Evolutionary conservation across 2,329 filamentous ascomycete genomes (phyloP), one percentile per base, ranked within the genome.

Genomic region (Alternaria sp.): DNA sequence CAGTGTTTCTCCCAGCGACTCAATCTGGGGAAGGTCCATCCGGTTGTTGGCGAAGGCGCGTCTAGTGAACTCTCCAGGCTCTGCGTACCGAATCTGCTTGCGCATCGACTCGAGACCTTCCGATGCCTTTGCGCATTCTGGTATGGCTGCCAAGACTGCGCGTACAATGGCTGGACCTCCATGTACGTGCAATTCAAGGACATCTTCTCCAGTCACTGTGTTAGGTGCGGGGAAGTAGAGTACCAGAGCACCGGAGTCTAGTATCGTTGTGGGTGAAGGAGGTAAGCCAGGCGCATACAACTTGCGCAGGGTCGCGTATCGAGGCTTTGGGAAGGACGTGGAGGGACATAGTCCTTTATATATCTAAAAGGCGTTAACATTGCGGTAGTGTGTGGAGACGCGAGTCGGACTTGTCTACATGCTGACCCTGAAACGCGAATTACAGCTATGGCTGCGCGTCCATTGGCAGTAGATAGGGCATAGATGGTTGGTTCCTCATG

Each of bases 161-260:
- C 92, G 93, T 45, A 97, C 90, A 6, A 95, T 93, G 2, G 95
- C 95, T 3, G 89, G 86, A 0, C 95, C 94, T 28, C 95, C 95
- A 73, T 99, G 95, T n/a, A 97, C 86, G 72, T 99, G 95, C 5
- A 99, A 80, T 77, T 99, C 95, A 2, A 99, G 85, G 1, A 98
- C 85, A 74, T 97, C 93, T 76, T 98, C 94, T 30, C 95, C 95
- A 0, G 95, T 99, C 9, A 92, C 93, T 0, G 93, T 97, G 50
- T 87, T 86, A 0, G 94, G 94, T 0, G 83, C 85, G 0, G 92
- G 91, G 67, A 98, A 97, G 80, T 91, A 92, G 28, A 98, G 85
- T 2, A 97, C 84, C 12, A 98, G 79, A 0, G 95, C 92, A 52
- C 89, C 87, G 0, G 93, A 87, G 74, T 99, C 95, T 25, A 92